Evolutionary conservation across 345 rosid genomes (phyloP), one percentile per base, ranked within the genome.

Genomic region (Melaleuca quinquenervia): DNA sequence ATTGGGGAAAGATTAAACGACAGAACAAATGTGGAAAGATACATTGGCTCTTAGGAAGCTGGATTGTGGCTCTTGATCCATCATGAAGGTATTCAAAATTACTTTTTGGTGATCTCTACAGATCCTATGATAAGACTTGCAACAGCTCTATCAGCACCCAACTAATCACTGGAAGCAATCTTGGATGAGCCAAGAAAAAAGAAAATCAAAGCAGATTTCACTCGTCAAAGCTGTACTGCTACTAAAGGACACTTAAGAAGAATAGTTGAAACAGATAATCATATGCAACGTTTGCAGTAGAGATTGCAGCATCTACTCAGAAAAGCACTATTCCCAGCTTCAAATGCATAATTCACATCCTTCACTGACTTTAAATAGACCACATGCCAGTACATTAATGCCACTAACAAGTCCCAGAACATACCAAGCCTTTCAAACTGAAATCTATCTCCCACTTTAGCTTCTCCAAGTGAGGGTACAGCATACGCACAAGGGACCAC

Each of bases 391-490:
- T 32, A 70, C 32, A 53, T 21, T 27, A 41, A 86, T 54, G 85
- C n/a, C 49, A 18, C 58, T 26, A 82, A 51, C 60, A 5, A 55
- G 54, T 82, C 44, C 26, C 83, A 60, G 48, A 82, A 86, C 86
- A 87, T 94, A 97, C 99, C 99, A 53, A 96, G 98, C 87, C 99
- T 91, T 90, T 97, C 98, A 54, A 97, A 97, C 88, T 97, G 99
- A 89, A 97, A 97, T 50, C 86, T 90, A 83, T 94, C 96, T 83
- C 95, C 96, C 8, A 91, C 87, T 50, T 90, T 91, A 85, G 99
- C 95, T 88, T 89, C 88, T 87, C 83, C 82, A 82, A 97, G 93
- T 51, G 91, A 85, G 70, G 97, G 88, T 27, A 92, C 95, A 75
- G 95, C 97, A 88, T 86, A 94, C 12, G 96, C 96, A 87, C 86